phyloP scores from a whole-genome alignment of 2,329 filamentous ascomycete species.

The Fusarium clavum region DNA sequence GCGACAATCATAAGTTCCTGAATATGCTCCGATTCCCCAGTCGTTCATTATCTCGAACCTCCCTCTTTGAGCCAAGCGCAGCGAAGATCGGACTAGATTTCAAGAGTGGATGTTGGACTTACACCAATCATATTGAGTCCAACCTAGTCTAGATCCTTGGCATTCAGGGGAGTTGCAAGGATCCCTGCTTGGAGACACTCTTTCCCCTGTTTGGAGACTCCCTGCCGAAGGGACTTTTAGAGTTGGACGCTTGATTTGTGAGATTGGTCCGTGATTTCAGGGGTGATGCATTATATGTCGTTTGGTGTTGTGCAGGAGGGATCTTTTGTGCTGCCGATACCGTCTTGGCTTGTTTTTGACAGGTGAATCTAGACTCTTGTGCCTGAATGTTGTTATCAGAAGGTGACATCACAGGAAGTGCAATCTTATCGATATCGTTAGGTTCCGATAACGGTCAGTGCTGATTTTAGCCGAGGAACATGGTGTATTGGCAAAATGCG shows the following conservation, averaged over 20 bases:
- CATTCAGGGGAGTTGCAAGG: constrained; percentile 17
- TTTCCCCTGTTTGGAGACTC: neutral
- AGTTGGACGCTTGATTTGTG: neutral
- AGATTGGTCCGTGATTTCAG: constrained; percentile 6
- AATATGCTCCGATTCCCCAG: constrained; percentile 2
- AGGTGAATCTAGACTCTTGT: neutral
- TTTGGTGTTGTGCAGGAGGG: neutral
- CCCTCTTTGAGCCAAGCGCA: constrained; percentile 15
- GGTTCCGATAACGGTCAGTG: neutral
- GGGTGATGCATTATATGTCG: neutral
- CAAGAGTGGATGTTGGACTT: neutral
- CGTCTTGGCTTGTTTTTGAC: constrained; percentile 2
- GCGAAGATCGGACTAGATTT: constrained; percentile 13
- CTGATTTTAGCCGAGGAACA: neutral
- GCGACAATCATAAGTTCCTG: constrained; percentile 18
- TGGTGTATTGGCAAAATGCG: neutral
- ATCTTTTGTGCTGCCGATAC: constrained; percentile 1
- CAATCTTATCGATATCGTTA: neutral
- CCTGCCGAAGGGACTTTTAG: constrained; percentile 4
- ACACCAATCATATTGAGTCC: neutral
- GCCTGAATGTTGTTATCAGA: neutral
- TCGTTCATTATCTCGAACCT: constrained; percentile 17
- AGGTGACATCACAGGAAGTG: neutral
- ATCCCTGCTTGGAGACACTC: neutral
- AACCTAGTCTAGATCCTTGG: constrained; percentile 1